Evolutionary conservation across 2,329 filamentous ascomycete genomes (phyloP), one percentile per base, ranked within the genome.

Genomic region (Pyrenophora seminiperda): DNA sequence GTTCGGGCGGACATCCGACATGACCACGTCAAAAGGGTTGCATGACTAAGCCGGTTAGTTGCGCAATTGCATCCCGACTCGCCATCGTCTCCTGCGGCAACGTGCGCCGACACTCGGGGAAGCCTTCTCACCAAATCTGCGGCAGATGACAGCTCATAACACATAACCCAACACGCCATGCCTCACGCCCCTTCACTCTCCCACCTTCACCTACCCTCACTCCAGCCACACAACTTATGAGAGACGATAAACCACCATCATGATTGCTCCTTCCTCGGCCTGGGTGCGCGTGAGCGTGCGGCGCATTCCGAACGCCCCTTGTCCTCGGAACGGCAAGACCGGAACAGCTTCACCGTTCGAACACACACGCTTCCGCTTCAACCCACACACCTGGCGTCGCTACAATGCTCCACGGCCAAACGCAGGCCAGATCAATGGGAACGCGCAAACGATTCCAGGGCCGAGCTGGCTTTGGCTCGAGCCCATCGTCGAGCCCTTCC

Each of bases 391-490:
- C 14, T 40, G 50, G 15, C 58, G 59, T 18, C 45, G 62, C 15
- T 45, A 48, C 31, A 58, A 66, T 50, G 56, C 59, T 7, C 56
- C 63, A 9, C 58, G 56, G 9, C 39, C 58, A n/a, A 56, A 63
- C 10, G 43, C 54, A 18, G 58, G 50, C 11, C 63, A 67, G 27
- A 54, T 54, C 17, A 50, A 59, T 11, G 54, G 52, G 7, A 54
- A 49, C 4, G 43, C 59, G 13, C 66, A 61, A 18, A 66, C 68
- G 1, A 77, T 78, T 31, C 75, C 76, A 4, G 76, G 75, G 9
- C 72, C 76, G 4, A 73, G 67, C 41, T 77, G 74, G 72, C 66
- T 76, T 11, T 79, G 76, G 77, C 69, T 79, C 13, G 73, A 77
- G 47, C 76, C 77, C 7, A 68, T 79, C 41, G 71, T 73, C 33